Evolutionary conservation across 2,329 filamentous ascomycete genomes (phyloP).

Genomic region (Rachicladosporium sp.): DNA sequence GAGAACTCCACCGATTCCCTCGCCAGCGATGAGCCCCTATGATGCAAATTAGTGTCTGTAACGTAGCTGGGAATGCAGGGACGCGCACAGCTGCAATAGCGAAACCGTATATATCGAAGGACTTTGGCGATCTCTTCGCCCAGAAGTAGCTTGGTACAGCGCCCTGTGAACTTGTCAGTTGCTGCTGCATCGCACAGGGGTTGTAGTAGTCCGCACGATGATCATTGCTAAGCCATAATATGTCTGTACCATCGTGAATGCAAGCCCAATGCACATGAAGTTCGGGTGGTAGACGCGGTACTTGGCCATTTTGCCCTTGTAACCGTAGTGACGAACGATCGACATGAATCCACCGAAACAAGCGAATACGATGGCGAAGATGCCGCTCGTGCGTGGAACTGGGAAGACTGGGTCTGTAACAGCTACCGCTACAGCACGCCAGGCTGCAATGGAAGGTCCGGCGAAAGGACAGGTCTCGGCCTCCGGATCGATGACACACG

Average conservation of each 20-base stretch:
- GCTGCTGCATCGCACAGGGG: too few relatives aligned
- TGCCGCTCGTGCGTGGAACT: slow-evolving; percentile 43
- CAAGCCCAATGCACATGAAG: slow-evolving; percentile 49
- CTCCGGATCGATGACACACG: slow-evolving; percentile 46
- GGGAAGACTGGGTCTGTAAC: slow-evolving; percentile 46
- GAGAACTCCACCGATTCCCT: slow-evolving; percentile 52
- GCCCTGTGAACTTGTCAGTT: slow-evolving; percentile 13
- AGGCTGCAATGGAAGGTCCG: slow-evolving; percentile 52
- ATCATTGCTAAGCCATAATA: slow-evolving; percentile 47
- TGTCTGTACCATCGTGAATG: slow-evolving; percentile 46
- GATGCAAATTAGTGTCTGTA: too few relatives aligned
- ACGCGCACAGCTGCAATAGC: too few relatives aligned
- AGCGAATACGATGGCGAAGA: slow-evolving; percentile 46
- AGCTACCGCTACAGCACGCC: slow-evolving; percentile 52
- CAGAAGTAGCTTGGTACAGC: slow-evolving; percentile 41
- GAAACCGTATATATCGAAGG: slow-evolving; percentile 40
- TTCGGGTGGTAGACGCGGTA: slow-evolving; percentile 46
- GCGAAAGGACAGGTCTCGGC: slow-evolving; percentile 44
- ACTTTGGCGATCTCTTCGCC: slow-evolving; percentile 40
- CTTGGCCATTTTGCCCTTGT: slow-evolving; percentile 42
- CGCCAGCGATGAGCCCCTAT: slow-evolving; percentile 42
- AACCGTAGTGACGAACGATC: slow-evolving; percentile 42
- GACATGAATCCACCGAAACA: slow-evolving; percentile 41
- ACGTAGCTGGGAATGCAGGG: too few relatives aligned
- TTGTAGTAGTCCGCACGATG: slow-evolving; percentile 24